Base-by-base conservation (phyloP, 306 rosid genomes). In the Cicer pinnatifidum region DNA sequence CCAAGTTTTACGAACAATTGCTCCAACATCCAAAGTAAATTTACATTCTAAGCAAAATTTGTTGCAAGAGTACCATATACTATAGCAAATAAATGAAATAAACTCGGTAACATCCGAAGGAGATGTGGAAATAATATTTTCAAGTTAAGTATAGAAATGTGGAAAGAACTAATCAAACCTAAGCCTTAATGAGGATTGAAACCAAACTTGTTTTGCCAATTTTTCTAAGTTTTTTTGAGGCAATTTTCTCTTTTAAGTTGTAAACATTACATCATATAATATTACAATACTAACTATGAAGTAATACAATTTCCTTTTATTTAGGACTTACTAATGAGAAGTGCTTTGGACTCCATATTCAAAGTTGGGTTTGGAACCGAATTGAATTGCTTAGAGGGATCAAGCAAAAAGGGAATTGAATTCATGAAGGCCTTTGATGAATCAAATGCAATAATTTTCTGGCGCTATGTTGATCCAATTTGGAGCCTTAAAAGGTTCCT, bases 351-450 rank as follows among this genome's bases (percentile, higher is more conserved):
- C 44, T 88, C 97, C 15, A 92, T 89, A 75, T 86, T 89, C 90
- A 84, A 89, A 82, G 97, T 92, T 72, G 96, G 93, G 59, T 92
- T 92, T 74, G 97, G 97, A 66, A 84, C 87, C n/a, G 93, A 92
- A n/a, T 67, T 89, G 81, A 84, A 89, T 63, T 89, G 92, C 85
- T 65, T 88, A 60, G 96, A 86, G 66, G 88, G 86, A 17, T 80
- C 90, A 78, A 88, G 73, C 66, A 86, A 85, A 77, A 83, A 84
- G 23, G 91, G 88, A 50, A 71, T 0, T 44, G 87, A 71, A 7
- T 92, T 92, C 78, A 84, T 86, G 89, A 85, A 85, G 52, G 96
- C 91, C 20, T 89, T 89, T 51, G 97, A 92, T 73, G 93, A 92
- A 4, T 84, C 97, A 7, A 86, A 78, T 73, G 91, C 90, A 75